Evolutionary conservation across 2,329 filamentous ascomycete species (phyloP).

Genomic region (Hypoxylon sp.): DNA sequence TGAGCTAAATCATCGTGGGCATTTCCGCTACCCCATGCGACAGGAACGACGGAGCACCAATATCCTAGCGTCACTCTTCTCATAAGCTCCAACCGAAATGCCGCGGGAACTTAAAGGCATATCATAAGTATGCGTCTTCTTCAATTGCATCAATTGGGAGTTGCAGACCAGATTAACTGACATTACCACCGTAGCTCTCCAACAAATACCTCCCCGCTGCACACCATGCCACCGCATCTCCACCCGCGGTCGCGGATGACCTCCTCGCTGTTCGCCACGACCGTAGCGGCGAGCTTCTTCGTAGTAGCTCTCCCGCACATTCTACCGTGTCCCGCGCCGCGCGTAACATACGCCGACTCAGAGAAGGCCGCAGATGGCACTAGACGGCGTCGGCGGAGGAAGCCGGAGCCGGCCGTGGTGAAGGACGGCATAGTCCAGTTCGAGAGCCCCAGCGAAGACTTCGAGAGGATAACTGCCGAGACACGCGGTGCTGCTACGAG

Average conservation of each 20-base stretch:
- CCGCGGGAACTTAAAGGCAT: conserved; percentile 16
- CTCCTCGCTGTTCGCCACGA: conserved; percentile 94
- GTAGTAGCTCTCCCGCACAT: conserved; percentile 93
- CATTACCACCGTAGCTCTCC: conserved; percentile 18
- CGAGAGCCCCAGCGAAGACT: conserved; percentile 54
- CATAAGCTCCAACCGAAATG: conserved; percentile 33
- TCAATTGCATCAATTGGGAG: conserved; percentile 21
- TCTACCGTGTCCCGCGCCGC: conserved; percentile 89
- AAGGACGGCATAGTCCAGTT: conserved; percentile 57
- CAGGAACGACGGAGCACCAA: conserved; percentile 2
- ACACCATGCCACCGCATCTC: conserved; percentile 83
- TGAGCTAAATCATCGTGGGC: conserved; percentile 19
- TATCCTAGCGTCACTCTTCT: conserved; percentile 11
- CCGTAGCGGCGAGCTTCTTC: conserved; percentile 88
- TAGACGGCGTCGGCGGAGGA: conserved; percentile 50
- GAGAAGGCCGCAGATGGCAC: conserved; percentile 54
- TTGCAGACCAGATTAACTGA: conserved; percentile 11
- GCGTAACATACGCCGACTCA: conserved; percentile 81
- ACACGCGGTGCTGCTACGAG: conserved; percentile 23
- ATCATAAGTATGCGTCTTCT: conserved; percentile 27
- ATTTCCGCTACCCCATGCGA: conserved; percentile 6
- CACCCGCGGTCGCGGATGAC: conserved; percentile 95
- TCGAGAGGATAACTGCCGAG: conserved; percentile 37
- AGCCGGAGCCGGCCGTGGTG: conserved; percentile 52
- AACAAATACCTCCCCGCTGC: conserved; percentile 11